Evolutionary conservation across 495 filamentous ascomycete genomes (phyloP).

Genomic region (Terfezia claveryi): DNA sequence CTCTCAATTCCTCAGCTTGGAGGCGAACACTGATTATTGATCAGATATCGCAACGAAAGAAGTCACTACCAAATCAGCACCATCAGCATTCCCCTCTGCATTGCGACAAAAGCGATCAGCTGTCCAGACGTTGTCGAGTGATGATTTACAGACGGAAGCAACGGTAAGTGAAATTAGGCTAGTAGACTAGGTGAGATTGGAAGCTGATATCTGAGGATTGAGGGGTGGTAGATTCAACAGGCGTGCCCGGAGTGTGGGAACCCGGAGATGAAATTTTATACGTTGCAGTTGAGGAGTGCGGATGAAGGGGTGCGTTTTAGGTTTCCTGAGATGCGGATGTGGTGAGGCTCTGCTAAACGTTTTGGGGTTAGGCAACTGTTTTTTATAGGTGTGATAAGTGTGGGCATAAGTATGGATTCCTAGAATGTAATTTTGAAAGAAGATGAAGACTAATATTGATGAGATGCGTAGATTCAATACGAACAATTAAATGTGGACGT

Average conservation of each 20-base stretch:
- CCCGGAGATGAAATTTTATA: constrained; percentile 63
- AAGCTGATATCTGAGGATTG: too few relatives aligned
- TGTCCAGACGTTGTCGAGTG: constrained; percentile 58
- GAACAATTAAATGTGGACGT: constrained; percentile 10
- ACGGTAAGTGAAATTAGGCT: constrained; percentile 11
- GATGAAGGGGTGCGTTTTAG: constrained; percentile 45
- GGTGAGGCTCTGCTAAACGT: not conserved
- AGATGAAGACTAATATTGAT: not conserved
- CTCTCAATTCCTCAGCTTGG: too few relatives aligned
- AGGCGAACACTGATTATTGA: too few relatives aligned
- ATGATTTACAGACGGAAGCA: constrained; percentile 57
- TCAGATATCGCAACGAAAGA: too few relatives aligned
- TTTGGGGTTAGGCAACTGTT: constrained; percentile 9
- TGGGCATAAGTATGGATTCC: constrained; percentile 11
- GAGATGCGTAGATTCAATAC: constrained; percentile 7
- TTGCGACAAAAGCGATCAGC: constrained; percentile 66
- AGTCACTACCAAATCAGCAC: constrained; percentile 63
- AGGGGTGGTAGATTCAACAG: constrained; percentile 24
- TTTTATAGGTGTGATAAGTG: constrained; percentile 18
- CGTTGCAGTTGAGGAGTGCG: constrained; percentile 70
- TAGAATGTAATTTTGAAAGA: not conserved
- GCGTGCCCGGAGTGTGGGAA: constrained; percentile 63
- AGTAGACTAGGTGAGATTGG: too few relatives aligned
- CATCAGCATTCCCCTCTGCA: constrained; percentile 66
- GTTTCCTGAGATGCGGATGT: not conserved